Evolutionary conservation across 2,329 filamentous ascomycete species (phyloP).

Genomic region (Kalmusia sp.): DNA sequence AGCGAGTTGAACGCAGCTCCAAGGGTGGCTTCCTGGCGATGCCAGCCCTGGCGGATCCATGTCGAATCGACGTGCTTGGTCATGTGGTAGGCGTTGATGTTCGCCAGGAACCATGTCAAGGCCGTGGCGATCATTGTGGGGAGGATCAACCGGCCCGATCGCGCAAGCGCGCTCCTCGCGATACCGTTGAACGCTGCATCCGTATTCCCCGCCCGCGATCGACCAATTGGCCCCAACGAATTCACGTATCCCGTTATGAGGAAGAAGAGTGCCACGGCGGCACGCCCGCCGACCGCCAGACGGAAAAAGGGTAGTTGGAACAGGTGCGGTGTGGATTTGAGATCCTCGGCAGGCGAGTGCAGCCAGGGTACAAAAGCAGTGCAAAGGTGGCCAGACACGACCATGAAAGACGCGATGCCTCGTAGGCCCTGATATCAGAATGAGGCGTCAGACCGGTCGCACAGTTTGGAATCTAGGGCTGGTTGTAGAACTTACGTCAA

Average conservation of each 20-base stretch:
- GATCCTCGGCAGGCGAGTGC: conserved; percentile 48
- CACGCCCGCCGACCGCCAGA: conserved; percentile 61
- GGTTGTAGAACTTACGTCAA: conserved; percentile 42
- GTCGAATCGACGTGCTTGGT: conserved; percentile 65
- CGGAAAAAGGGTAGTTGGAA: conserved; percentile 67
- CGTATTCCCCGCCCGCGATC: conserved; percentile 61
- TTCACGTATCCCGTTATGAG: conserved; percentile 71
- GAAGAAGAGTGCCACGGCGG: conserved; percentile 48
- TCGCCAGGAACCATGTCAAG: conserved; percentile 62
- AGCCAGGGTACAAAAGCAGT: conserved; percentile 51
- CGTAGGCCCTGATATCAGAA: conserved; percentile 47
- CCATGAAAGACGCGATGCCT: conserved; percentile 51
- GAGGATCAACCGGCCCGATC: conserved; percentile 64
- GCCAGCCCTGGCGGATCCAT: conserved; percentile 59
- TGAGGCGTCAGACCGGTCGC: conserved; percentile 28
- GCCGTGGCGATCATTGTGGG: conserved; percentile 63
- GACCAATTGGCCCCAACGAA: conserved; percentile 65
- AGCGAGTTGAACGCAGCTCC: conserved; percentile 41
- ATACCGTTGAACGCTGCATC: conserved; percentile 62
- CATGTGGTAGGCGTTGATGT: conserved; percentile 64
- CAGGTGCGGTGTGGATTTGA: conserved; percentile 55
- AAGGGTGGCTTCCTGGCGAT: conserved; percentile 41
- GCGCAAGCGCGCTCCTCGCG: conserved; percentile 64
- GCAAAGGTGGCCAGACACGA: conserved; percentile 52
- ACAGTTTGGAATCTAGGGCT: conserved; percentile 14